phyloP scores from a whole-genome alignment of 768 basidiomycete species.

The Chalciporus sphaerocephalus region DNA sequence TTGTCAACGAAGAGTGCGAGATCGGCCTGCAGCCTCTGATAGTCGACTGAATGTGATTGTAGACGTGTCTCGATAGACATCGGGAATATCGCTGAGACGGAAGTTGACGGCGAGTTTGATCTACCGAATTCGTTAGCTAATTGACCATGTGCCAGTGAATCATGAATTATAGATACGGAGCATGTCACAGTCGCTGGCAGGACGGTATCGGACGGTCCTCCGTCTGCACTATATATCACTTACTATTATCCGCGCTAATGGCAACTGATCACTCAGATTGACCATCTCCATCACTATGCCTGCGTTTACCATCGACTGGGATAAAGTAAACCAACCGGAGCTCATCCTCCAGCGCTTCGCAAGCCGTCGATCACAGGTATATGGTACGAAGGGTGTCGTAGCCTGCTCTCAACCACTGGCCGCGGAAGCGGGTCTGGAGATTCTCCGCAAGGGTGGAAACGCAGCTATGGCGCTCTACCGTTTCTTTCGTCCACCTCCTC shows the following conservation, averaged over 20 bases:
- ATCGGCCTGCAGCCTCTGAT: conserved; percentile 77
- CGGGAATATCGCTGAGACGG: too few species aligned
- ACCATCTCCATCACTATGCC: conserved; percentile 18
- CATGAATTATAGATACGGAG: conserved; percentile 4
- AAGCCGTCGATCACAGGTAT: conserved; percentile 82
- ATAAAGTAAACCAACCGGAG: conserved; percentile 64
- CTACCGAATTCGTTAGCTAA: too few species aligned
- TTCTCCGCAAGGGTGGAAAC: conserved; percentile 90
- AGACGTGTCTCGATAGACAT: conserved; percentile 60
- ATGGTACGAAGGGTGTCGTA: conserved; percentile 83
- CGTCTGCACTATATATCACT: conserved; percentile 2
- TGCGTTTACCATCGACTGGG: conserved; percentile 45
- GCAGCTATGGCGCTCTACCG: conserved; percentile 58
- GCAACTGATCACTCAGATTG: neutral
- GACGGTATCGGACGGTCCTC: conserved; percentile 7
- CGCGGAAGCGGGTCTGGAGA: conserved; percentile 86
- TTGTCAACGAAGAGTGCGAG: conserved; percentile 70
- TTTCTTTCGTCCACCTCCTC: neutral
- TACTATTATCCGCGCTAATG: neutral
- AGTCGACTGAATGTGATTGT: conserved; percentile 68
- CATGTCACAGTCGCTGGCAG: conserved; percentile 16
- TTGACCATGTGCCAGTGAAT: neutral
- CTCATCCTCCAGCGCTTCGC: conserved; percentile 65
- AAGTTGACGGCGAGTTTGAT: too few species aligned
- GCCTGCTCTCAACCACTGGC: conserved; percentile 90